Evolutionary conservation across 2,329 filamentous ascomycete genomes (phyloP), one percentile per base, ranked within the genome.

Genomic region (Aplosporella prunicola): DNA sequence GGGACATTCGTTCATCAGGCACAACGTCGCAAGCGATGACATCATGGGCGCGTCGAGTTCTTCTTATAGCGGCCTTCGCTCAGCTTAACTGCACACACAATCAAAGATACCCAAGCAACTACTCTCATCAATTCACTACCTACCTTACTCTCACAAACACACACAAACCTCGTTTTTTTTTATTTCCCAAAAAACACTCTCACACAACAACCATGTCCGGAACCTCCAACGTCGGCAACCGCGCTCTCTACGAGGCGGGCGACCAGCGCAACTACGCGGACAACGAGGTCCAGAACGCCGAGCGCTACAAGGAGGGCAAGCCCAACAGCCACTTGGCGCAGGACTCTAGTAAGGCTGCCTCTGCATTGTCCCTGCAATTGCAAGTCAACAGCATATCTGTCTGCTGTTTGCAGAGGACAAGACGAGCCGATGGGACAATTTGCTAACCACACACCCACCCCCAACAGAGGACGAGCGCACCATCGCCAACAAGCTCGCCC

Each of bases 311-410:
- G 43, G 80, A 89, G 64, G 84, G 85, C 50, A 68, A 80, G 57
- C 58, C 70, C 41, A 67, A 82, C 57, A 80, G 79, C 35, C 84
- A 93, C 61, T 58, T 69, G 43, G 67, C 71, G 45, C 71, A 72
- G 39, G 82, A 91, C 56, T 76, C 83, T 33, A 89, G 82, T 87
- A 71, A 44, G 71, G n/a, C n/a, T n/a, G n/a, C n/a, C n/a, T n/a
- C n/a, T n/a, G n/a, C n/a, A n/a, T n/a, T n/a, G n/a, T 52, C 34
- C n/a, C n/a, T n/a, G n/a, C n/a, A n/a, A n/a, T n/a, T n/a, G n/a
- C n/a, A n/a, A n/a, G n/a, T n/a, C n/a, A n/a, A n/a, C n/a, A n/a
- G n/a, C n/a, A n/a, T n/a, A n/a, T 31, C 41, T 32, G 9, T 5
- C 15, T 3, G n/a, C n/a, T n/a, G n/a, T n/a, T n/a, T n/a, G n/a